Base-by-base conservation (phyloP, 768 basidiomycete genomes). In the Russula lepida region DNA sequence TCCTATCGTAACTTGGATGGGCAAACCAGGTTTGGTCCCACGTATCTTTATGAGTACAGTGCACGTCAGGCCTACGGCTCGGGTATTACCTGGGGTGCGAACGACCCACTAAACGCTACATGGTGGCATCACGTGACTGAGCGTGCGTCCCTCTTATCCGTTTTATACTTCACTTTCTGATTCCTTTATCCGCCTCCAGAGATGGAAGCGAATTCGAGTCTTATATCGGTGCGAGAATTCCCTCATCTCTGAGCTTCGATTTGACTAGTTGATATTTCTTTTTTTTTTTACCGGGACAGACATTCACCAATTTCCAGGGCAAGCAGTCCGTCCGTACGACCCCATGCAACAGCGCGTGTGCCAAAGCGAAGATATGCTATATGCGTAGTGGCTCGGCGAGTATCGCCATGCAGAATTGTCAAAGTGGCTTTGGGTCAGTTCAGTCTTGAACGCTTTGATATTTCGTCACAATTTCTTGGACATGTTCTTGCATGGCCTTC, bases 41-140 rank as follows among this genome's bases (percentile, higher is more conserved):
- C 81, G 3, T 91, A 77, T 59, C 68, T 69, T 27, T 71, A 73
- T 65, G 89, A 90, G 71, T 91, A 90, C 68, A 84, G 75, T 67
- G 84, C 88, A 27, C 83, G 88, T 46, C 76, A 81, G 56, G 75
- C 84, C 0, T 91, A 88, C 61, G 88, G 86, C 33, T 68, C 67
- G 39, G 80, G 72, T 56, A 78, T 85, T 54, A 71, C 77, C 1
- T 90, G 88, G 88, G 74, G 77, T 28, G 69, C 73, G 3, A 75
- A 77, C 56, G 87, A 87, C 68, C 88, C 88, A 0, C 71, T 91
- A 63, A 90, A 90, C 62, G 86, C 86, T 7, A 89, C 89, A 11
- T 90, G 85, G 84, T 90, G 88, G 88, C 88, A 89, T 66, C 79
- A 71, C 49, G 85, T 90, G 44, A 89, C 88, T 11, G 86, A 89